These are phyloP conservation scores for Gonapodya sp. DNA, from an alignment of 192 early-diverging fungal species.

Conservation along the genomic window DNA sequence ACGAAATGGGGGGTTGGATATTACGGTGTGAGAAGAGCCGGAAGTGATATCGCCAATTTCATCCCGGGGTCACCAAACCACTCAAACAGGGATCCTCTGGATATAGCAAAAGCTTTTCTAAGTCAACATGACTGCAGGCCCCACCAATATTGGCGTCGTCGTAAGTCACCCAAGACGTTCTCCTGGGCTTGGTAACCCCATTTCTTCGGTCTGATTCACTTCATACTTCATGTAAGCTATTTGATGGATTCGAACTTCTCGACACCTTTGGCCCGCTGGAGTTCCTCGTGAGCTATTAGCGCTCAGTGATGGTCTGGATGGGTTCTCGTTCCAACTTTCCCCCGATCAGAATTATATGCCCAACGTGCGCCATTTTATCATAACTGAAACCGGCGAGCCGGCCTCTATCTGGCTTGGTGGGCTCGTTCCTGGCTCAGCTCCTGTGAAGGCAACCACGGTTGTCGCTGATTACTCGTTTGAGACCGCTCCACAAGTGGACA, in stretches of 20 bases:
- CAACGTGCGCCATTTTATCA: background rate
- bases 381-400: background rate
- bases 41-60: no score
- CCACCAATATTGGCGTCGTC: constrained; percentile 5
- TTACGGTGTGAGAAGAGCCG: no score
- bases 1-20: no score
- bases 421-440: background rate
- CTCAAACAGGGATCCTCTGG: no score
- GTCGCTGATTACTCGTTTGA: background rate
- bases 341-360: background rate
- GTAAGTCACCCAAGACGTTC: background rate
- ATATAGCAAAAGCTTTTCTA: no score
- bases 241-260: constrained; percentile 8
- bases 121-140: background rate
- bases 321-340: background rate
- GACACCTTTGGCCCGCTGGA: constrained; percentile 10
- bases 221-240: background rate
- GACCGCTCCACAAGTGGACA: background rate
- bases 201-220: background rate
- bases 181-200: background rate
- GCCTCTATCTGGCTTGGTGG: background rate
- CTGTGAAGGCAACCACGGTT: background rate
- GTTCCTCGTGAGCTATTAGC: background rate
- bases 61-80: no score
- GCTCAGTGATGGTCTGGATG: no score